These are phyloP conservation scores for Asterophora parasitica DNA, from an alignment of 768 basidiomycete species.

Conservation along the genomic window DNA sequence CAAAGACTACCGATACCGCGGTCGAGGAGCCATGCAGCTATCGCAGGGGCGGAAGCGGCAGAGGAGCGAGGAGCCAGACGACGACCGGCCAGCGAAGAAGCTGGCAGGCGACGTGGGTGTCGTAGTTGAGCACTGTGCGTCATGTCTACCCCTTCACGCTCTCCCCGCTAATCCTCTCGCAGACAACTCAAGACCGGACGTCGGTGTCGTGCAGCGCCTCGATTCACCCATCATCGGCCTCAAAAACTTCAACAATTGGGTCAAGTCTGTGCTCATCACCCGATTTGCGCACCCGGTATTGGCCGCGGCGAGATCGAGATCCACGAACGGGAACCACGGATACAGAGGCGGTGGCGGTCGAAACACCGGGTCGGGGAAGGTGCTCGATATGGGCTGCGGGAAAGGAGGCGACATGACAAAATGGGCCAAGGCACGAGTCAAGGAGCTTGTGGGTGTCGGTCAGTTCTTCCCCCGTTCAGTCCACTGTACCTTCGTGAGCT, in stretches of 20 bases:
- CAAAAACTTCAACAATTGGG: slow-evolving; percentile 99
- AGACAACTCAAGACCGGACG: slow-evolving; percentile 95
- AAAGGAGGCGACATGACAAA: slow-evolving; percentile 97
- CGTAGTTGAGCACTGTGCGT: slow-evolving; percentile 76
- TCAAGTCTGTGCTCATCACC: slow-evolving; percentile 94
- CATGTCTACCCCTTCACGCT: slow-evolving; percentile 3
- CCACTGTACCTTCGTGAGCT: slow-evolving; percentile 6
- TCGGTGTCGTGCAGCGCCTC: slow-evolving; percentile 77
- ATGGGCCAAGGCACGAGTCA: slow-evolving; percentile 85
- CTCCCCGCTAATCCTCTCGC: slow-evolving; percentile 3
- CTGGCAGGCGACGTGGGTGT: slow-evolving; percentile 65
- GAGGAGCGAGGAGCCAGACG: slow-evolving; percentile 28
- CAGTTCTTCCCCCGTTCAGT: slow-evolving; percentile 18
- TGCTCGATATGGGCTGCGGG: slow-evolving; percentile 97
- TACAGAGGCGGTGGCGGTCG: slow-evolving; percentile 22
- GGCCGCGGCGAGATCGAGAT: slow-evolving; percentile 27
- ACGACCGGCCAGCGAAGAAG: slow-evolving; percentile 43
- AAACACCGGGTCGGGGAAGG: slow-evolving; percentile 52
- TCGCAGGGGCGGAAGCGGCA: slow-evolving; percentile 20
- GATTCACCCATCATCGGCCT: slow-evolving; percentile 95
- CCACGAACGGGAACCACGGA: slow-evolving; percentile 18
- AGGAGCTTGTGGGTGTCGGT: slow-evolving; percentile 82
- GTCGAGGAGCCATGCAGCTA: slow-evolving; percentile 51
- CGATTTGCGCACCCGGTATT: slow-evolving; percentile 79
- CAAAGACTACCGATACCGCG: slow-evolving; percentile 51